These are phyloP conservation scores for Chaetomium olivaceum DNA, from an alignment of 2,329 filamentous ascomycete genomes.

Conservation along the genomic window DNA sequence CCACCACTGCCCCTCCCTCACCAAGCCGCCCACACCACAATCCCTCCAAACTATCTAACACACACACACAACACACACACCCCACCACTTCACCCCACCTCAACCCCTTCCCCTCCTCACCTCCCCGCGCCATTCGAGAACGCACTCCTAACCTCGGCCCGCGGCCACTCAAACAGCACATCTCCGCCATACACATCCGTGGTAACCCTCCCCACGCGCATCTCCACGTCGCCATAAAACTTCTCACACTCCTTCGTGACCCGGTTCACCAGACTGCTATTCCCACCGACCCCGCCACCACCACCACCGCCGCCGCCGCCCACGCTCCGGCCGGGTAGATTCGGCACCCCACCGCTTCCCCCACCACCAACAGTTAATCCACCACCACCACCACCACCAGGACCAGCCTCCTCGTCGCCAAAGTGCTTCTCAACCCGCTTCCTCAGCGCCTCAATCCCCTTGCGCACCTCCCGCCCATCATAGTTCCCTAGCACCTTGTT, in stretches of 20 bases:
- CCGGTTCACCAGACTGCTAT: constrained; percentile 55
- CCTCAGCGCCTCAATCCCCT: constrained; percentile 84
- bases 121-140: constrained; percentile 42
- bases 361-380: background rate
- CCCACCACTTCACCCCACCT: no score
- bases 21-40: background rate
- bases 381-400: constrained; percentile 44
- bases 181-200: constrained; percentile 66
- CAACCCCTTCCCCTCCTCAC: background rate
- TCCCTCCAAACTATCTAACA: background rate
- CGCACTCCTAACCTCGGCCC: constrained; percentile 61
- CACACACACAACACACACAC: background rate
- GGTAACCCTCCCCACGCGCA: constrained; percentile 59
- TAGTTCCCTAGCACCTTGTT: constrained; percentile 82
- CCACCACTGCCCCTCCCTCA: background rate
- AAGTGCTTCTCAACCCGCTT: constrained; percentile 98
- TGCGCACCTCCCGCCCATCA: constrained; percentile 81
- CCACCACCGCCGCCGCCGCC: background rate
- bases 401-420: constrained; percentile 74
- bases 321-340: background rate
- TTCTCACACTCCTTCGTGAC: constrained; percentile 62
- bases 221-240: constrained; percentile 63
- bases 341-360: background rate
- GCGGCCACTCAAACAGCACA: constrained; percentile 66
- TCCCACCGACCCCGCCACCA: constrained; percentile 8